These are phyloP conservation scores for Kodamaea kakaduensis DNA, from an alignment of 805 yeast species.

Conservation along the genomic window DNA sequence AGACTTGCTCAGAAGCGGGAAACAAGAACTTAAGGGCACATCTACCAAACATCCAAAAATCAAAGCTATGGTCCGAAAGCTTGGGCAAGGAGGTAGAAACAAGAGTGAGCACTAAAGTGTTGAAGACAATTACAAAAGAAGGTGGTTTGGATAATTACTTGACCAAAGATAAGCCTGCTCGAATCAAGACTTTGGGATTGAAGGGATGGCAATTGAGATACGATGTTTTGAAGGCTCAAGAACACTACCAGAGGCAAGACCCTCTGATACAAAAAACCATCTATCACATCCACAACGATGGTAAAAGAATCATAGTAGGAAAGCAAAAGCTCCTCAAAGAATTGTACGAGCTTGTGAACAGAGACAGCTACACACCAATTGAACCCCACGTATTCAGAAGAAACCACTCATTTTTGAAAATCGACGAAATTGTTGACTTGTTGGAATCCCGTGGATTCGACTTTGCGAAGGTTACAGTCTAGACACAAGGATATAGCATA, in stretches of 20 bases:
- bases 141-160: conserved; percentile 93
- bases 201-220: conserved; percentile 89
- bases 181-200: conserved; percentile 90
- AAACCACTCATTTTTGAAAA: conserved; percentile 40
- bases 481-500: neutral
- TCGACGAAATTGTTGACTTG: conserved; percentile 46
- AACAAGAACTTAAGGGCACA: conserved; percentile 73
- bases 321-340: conserved; percentile 56
- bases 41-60: conserved; percentile 74
- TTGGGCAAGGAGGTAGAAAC: conserved; percentile 54
- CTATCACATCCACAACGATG: conserved; percentile 46
- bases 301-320: conserved; percentile 54
- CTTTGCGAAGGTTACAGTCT: conserved; percentile 25
- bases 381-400: conserved; percentile 46
- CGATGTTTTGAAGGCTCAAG: conserved; percentile 53
- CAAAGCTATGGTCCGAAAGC: conserved; percentile 81
- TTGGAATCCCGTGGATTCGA: conserved; percentile 45
- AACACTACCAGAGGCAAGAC: conserved; percentile 29
- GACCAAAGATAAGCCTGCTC: conserved; percentile 79
- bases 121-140: conserved; percentile 83
- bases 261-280: conserved; percentile 36
- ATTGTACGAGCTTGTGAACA: conserved; percentile 49
- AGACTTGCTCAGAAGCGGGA: conserved; percentile 71
- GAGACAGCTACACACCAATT: conserved; percentile 41
- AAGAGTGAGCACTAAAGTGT: conserved; percentile 71